Percentiles rank a stretch among this genome's conserved stretches.
These are phyloP conservation scores for Auricularia heimuer DNA, from an alignment of 768 basidiomycete genomes.

Conservation along the genomic window DNA sequence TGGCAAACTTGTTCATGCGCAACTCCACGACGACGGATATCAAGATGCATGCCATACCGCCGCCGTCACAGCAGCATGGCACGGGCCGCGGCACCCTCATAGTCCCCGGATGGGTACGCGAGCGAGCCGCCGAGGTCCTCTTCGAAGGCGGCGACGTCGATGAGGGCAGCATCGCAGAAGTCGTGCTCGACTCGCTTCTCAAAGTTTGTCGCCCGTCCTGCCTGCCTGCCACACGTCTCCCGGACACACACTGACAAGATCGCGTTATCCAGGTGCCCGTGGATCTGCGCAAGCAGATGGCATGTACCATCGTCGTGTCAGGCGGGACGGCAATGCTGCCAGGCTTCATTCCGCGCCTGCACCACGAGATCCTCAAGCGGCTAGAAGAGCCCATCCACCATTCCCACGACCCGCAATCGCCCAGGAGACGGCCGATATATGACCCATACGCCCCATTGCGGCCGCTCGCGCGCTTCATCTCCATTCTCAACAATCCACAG, in stretches of 20 bases:
- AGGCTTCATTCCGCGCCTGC: slow-evolving; percentile 86
- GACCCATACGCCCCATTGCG: slow-evolving; percentile 71
- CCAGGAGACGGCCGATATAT: slow-evolving; percentile 31
- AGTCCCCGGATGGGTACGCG: slow-evolving; percentile 92
- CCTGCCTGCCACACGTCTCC: slow-evolving; percentile 3
- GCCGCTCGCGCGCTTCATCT: slow-evolving; percentile 59
- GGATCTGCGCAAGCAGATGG: slow-evolving; percentile 78
- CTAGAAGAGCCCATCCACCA: slow-evolving; percentile 38
- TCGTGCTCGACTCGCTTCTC: slow-evolving; percentile 66
- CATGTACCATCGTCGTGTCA: slow-evolving; percentile 72
- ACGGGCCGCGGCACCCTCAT: slow-evolving; percentile 70
- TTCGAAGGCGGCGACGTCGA: slow-evolving; percentile 88
- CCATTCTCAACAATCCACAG: slow-evolving; percentile 77
- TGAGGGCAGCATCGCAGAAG: slow-evolving; percentile 73
- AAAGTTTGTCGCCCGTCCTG: slow-evolving; percentile 41
- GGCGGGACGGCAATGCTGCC: slow-evolving; percentile 91
- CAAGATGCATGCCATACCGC: slow-evolving; percentile 57
- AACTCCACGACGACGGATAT: slow-evolving; percentile 73
- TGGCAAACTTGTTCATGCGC: slow-evolving; percentile 61
- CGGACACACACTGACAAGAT: slow-evolving; percentile 1
- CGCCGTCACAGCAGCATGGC: slow-evolving; percentile 53
- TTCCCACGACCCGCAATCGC: slow-evolving; percentile 11
- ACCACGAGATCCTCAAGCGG: slow-evolving; percentile 49
- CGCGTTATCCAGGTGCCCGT: slow-evolving; percentile 56
- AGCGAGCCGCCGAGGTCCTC: slow-evolving; percentile 81